A percentile compares a stretch with the other conserved stretches of the same genome.
phyloP scores from a whole-genome alignment of 1,284 basidiomycete genomes.

The Ustilago tritici region DNA sequence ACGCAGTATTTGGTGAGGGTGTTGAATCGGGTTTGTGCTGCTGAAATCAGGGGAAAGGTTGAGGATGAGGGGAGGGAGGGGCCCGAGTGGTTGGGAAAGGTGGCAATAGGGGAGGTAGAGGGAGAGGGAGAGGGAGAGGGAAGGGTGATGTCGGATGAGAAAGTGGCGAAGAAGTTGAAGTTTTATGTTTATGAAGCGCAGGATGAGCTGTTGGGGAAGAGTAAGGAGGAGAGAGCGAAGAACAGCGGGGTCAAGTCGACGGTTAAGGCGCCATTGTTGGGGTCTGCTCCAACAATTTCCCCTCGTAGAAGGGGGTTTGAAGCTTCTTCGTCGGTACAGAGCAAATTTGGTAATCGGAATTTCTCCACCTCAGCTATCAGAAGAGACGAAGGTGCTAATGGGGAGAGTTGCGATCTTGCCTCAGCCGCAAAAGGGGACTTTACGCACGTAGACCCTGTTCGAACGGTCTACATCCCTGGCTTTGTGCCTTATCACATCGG shows the following conservation, averaged over 20 bases:
- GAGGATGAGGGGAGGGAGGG: background rate
- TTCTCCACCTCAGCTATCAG: slow-evolving; percentile 18
- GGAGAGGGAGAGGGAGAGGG: background rate
- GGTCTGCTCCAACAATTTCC: slow-evolving; percentile 10
- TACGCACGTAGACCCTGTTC: slow-evolving; percentile 37
- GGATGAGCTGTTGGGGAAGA: slow-evolving; percentile 18
- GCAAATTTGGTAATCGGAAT: background rate
- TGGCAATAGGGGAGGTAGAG: background rate
- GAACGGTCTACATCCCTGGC: slow-evolving; percentile 56
- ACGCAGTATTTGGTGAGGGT: slow-evolving; percentile 41
- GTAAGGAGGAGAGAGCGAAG: slow-evolving; percentile 5
- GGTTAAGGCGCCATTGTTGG: background rate
- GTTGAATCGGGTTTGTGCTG: slow-evolving; percentile 34
- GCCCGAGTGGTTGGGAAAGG: background rate
- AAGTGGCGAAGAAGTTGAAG: background rate
- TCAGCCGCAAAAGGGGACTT: slow-evolving; percentile 22
- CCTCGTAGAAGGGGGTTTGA: slow-evolving; percentile 6
- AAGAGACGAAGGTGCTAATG: background rate
- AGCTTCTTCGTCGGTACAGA: background rate
- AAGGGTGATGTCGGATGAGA: background rate
- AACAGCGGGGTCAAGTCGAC: background rate
- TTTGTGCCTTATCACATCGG: slow-evolving; percentile 64
- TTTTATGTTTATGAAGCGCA: slow-evolving; percentile 9
- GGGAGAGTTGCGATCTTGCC: slow-evolving; percentile 23
- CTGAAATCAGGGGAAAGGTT: slow-evolving; percentile 15